Conservation (phyloP, 176 grass and related monocot genomes). For the Oryza meridionalis region DNA sequence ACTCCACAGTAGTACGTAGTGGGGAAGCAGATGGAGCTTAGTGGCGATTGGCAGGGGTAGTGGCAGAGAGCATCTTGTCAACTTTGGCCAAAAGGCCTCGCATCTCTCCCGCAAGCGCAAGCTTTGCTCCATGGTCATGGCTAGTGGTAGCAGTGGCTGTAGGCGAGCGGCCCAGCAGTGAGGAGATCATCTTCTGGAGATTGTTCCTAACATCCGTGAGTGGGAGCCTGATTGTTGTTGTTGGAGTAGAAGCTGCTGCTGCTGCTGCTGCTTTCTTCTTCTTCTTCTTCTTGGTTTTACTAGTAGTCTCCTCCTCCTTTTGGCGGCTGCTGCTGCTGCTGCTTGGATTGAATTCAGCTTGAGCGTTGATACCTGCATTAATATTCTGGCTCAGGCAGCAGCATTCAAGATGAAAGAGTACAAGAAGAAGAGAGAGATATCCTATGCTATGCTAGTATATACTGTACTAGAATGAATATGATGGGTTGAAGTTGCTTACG, state of each 20-base stretch:
- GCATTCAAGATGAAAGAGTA: too few relatives aligned
- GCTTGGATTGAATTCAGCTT: neutral
- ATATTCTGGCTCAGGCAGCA: too few relatives aligned
- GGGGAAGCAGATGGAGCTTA: neutral
- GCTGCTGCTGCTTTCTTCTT: neutral
- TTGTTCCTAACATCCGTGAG: conserved; percentile 70
- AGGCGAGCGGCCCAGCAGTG: conserved; percentile 28
- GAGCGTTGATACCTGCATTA: neutral
- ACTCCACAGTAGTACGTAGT: neutral
- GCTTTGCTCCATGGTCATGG: neutral
- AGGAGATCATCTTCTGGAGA: conserved; percentile 78
- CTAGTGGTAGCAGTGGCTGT: neutral
- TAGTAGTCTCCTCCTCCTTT: neutral
- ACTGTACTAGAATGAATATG: too few relatives aligned
- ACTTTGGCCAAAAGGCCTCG: conserved; percentile 76
- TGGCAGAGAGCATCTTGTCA: conserved; percentile 53
- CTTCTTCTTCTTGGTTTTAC: conserved; percentile 24
- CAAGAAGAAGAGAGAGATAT: too few relatives aligned
- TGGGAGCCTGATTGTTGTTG: conserved; percentile 33
- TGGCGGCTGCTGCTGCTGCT: neutral
- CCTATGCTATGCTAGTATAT: too few relatives aligned
- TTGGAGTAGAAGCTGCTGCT: neutral
- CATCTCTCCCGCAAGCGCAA: conserved; percentile 64
- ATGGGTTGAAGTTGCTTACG: neutral
- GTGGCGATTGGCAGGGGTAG: neutral